Evolutionary conservation across 257 asterid genomes (phyloP).

Genomic region (Solanum corneliomulleri): DNA sequence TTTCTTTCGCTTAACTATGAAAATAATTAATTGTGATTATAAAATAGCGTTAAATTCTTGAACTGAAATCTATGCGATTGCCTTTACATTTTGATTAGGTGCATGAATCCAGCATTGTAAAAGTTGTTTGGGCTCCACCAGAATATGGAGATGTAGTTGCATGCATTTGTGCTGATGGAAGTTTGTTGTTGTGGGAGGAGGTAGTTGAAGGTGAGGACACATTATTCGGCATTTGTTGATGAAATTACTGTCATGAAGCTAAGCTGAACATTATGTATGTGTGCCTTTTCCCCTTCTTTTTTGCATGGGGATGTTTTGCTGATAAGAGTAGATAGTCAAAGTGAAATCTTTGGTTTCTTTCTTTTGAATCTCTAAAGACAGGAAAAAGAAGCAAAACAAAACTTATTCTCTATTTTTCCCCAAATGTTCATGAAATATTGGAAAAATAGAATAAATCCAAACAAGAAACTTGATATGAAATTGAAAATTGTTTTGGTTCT

Average conservation of each 20-base stretch:
- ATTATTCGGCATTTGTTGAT: neutral
- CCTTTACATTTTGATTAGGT: slow-evolving; percentile 25
- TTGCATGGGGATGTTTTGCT: neutral
- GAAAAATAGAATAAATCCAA: neutral
- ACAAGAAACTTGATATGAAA: neutral
- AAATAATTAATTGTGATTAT: neutral
- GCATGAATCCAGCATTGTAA: slow-evolving; percentile 38
- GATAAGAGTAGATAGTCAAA: neutral
- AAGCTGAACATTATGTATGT: neutral
- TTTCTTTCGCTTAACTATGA: neutral
- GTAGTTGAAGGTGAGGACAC: slow-evolving; percentile 41
- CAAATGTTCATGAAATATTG: neutral
- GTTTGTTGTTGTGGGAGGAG: slow-evolving; percentile 79
- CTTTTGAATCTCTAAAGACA: neutral
- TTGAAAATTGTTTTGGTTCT: neutral
- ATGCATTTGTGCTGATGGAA: slow-evolving; percentile 58
- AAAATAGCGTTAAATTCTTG: neutral
- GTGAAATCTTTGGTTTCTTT: neutral
- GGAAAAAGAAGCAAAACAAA: neutral
- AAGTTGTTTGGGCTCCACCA: slow-evolving; percentile 81
- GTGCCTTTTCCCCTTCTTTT: neutral
- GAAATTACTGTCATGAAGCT: neutral
- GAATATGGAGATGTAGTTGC: slow-evolving; percentile 78
- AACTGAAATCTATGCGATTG: neutral
- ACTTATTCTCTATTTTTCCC: neutral